Base-by-base conservation (phyloP, 2,329 filamentous ascomycete species). In the Fusarium tanahbumbuense region DNA sequence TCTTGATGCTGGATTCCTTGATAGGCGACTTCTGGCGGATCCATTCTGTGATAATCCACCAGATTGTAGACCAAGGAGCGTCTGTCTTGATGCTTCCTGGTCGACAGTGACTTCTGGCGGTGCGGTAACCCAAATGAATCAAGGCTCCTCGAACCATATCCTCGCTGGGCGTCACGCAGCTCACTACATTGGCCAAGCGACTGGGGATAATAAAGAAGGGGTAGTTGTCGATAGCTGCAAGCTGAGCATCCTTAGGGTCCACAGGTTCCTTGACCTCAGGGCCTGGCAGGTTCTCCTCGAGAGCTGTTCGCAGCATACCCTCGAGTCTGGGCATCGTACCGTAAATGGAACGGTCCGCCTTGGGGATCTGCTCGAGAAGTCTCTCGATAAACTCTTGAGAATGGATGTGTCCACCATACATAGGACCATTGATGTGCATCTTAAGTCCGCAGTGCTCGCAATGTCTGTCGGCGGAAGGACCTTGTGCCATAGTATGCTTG, bases 41-140 rank as follows among this genome's bases (percentile, higher is more conserved):
- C 93, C 94, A 99, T 80, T 97, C 94, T 27, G 93, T 87, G 89
- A 98, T 96, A 28, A 98, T 84, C 77, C 97, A 92, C 94, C 96
- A 98, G 49, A 99, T 87, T 0, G 93, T 90, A 7, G 85, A 85
- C 94, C 94, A 99, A 0, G 94, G 93, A 16, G 96, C 96, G 80
- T 98, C 90, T 0, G 96, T 98, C 83, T 97, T 97, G 80, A 98
- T 90, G 75, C 93, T 96, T 27, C 94, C 95, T 0, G 93, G 87
- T 72, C 94, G 93, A 74, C 93, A 93, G 79, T 99, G 96, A 73
- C 93, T 97, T 75, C 95, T 89, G 1, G 93, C 93, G 6, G 92
- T 92, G 47, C 87, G 86, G 77, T 97, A 98, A 9, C 95, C 96
- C 2, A 97, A 85, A 64, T 91, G 87, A 23, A 89, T 86, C 30